A percentile compares a stretch with the other conserved stretches of the same genome.
phyloP scores from a whole-genome alignment of 495 filamentous ascomycete species.

The Annulohypoxylon maeteangense region DNA sequence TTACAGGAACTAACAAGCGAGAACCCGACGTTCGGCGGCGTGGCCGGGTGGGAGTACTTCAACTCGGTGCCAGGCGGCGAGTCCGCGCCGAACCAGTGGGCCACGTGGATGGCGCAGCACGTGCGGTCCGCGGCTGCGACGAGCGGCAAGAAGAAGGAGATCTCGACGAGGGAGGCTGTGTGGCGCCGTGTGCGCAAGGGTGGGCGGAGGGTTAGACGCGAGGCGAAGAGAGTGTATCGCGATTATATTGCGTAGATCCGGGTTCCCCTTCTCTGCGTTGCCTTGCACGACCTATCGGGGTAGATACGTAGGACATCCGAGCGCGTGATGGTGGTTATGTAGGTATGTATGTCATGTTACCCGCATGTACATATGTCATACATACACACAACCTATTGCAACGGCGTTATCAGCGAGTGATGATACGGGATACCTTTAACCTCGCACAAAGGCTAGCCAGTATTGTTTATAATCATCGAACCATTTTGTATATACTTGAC shows the following conservation, averaged over 20 bases:
- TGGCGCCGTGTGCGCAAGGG: conserved; percentile 42
- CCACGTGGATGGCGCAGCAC: conserved; percentile 55
- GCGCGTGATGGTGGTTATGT: neutral
- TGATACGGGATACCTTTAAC: neutral
- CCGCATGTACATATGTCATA: neutral
- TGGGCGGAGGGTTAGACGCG: conserved; percentile 37
- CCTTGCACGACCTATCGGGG: no score
- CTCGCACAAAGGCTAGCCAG: neutral
- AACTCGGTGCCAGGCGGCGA: conserved; percentile 71
- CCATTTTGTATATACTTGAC: neutral
- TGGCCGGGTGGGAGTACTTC: conserved; percentile 92
- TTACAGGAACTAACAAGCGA: conserved; percentile 50
- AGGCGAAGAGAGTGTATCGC: conserved; percentile 44
- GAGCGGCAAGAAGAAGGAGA: conserved; percentile 29
- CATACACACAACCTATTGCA: neutral
- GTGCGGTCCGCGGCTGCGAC: conserved; percentile 29
- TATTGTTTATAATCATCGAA: neutral
- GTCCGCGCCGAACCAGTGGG: conserved; percentile 75
- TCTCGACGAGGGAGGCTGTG: conserved; percentile 35
- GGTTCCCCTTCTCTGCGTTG: neutral
- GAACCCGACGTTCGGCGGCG: conserved; percentile 71
- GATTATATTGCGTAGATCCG: conserved; percentile 36
- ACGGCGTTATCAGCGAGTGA: conserved; percentile 1
- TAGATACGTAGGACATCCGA: no score
- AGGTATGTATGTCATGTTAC: neutral